Evolutionary conservation across 2,329 filamentous ascomycete species (phyloP).

Genomic region (Neofusicoccum cordaticola): DNA sequence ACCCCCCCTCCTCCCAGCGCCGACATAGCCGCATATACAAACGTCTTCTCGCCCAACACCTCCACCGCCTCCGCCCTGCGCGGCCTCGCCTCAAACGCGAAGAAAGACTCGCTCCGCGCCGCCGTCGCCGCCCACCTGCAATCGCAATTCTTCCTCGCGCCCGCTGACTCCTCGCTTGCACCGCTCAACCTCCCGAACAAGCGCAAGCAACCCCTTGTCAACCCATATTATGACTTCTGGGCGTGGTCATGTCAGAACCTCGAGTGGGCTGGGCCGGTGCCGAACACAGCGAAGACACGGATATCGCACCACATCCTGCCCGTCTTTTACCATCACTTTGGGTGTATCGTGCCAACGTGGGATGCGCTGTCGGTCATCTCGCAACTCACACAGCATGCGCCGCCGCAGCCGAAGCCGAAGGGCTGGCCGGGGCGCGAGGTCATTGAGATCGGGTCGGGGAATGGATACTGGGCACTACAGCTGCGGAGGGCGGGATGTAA

Average conservation of each 20-base stretch:
- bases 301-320: constrained; percentile 68
- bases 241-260: constrained; percentile 62
- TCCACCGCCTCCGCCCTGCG: constrained; percentile 61
- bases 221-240: constrained; percentile 69
- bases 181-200: constrained; percentile 34
- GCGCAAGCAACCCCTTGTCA: constrained; percentile 42
- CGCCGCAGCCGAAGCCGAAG: constrained; percentile 29
- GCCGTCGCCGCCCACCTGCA: constrained; percentile 57
- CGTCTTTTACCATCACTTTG: constrained; percentile 76
- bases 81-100: constrained; percentile 63
- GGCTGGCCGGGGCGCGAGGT: constrained; percentile 48
- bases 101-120: constrained; percentile 60
- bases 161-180: constrained; percentile 38
- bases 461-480: constrained; percentile 74
- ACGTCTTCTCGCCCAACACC: constrained; percentile 62
- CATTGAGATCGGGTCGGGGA: constrained; percentile 67
- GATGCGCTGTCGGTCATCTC: constrained; percentile 62
- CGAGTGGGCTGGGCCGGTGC: constrained; percentile 63
- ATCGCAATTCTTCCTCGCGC: constrained; percentile 44
- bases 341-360: constrained; percentile 67
- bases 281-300: constrained; percentile 50
- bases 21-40: constrained; percentile 65
- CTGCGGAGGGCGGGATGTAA: constrained; percentile 62
- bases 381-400: constrained; percentile 42
- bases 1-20: constrained; percentile 47